Percentiles rank a stretch among this genome's conserved stretches.
Conservation (phyloP, 1,284 basidiomycete species). For the Microbotryum scabiosae region DNA sequence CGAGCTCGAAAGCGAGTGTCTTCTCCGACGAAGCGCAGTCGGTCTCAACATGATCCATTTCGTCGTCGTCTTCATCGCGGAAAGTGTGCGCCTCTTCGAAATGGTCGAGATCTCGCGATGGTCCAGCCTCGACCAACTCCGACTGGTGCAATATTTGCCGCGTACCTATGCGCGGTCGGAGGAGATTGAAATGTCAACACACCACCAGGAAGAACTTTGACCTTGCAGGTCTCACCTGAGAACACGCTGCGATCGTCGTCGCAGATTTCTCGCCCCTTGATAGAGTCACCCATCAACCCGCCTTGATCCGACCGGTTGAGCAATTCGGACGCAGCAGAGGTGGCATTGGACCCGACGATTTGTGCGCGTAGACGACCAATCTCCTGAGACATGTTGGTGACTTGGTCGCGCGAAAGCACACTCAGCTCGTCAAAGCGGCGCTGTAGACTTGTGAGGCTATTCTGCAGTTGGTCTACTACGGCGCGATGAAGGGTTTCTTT, state of each 20-base stretch:
- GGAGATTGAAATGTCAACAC: too few species aligned
- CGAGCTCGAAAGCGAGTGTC: too few species aligned
- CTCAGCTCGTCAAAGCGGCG: constrained; percentile 71
- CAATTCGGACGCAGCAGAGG: not conserved
- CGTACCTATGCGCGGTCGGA: too few species aligned
- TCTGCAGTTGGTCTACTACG: constrained; percentile 58
- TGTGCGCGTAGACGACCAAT: constrained; percentile 56
- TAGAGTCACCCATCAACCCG: too few species aligned
- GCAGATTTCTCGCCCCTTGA: too few species aligned
- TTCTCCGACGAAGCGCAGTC: not conserved
- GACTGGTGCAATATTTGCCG: too few species aligned
- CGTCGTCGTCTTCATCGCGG: not conserved
- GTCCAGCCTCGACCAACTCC: not conserved
- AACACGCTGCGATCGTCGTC: too few species aligned
- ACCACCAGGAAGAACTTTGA: not conserved
- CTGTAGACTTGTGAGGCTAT: constrained; percentile 58
- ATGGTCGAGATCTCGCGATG: constrained; percentile 14
- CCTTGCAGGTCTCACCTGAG: constrained; percentile 3
- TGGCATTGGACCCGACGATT: not conserved
- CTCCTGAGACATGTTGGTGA: constrained; percentile 75
- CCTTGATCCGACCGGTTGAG: not conserved
- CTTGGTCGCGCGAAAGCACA: constrained; percentile 66
- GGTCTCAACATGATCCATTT: not conserved
- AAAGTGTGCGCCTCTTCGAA: constrained; percentile 6
- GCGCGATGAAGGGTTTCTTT: constrained; percentile 81